A percentile compares a stretch with the other conserved stretches of the same genome.
Conservation (phyloP, 148 eudicot species). For the Fagopyrum esculentum region DNA sequence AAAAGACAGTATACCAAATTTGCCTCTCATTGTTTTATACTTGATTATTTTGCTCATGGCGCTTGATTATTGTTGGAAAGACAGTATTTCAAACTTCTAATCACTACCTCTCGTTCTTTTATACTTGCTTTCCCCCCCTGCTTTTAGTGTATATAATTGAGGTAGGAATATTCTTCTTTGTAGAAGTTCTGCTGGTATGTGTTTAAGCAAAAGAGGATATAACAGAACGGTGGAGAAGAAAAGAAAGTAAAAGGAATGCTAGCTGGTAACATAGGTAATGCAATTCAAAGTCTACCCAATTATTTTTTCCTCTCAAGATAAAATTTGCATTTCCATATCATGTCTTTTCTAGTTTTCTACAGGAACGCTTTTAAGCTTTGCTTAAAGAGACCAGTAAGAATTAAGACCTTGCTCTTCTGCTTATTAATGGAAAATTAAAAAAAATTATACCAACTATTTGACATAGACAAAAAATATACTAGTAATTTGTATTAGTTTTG, state of each 20-base stretch:
- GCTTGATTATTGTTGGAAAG: too few species aligned
- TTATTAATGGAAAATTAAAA: too few species aligned
- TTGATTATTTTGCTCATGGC: too few species aligned
- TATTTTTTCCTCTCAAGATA: slow-evolving; percentile 14
- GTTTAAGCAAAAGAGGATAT: not conserved
- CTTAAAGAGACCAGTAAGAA: not conserved
- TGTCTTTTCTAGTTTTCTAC: not conserved
- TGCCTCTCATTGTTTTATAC: too few species aligned
- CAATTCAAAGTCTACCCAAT: slow-evolving; percentile 22
- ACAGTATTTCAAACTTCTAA: too few species aligned
- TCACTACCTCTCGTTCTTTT: too few species aligned
- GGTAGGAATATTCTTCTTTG: not conserved
- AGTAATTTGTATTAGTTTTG: too few species aligned
- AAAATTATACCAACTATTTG: too few species aligned
- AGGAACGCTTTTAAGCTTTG: not conserved
- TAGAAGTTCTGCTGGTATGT: slow-evolving; percentile 7
- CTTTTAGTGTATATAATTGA: not conserved
- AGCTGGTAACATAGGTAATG: slow-evolving; percentile 12
- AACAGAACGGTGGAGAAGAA: not conserved
- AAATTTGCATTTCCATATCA: slow-evolving; percentile 8
- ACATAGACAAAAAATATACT: too few species aligned
- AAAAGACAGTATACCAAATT: too few species aligned
- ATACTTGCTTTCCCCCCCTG: too few species aligned
- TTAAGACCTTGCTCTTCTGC: slow-evolving; percentile 1
- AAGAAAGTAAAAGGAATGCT: not conserved